Evolutionary conservation across 108 stramenopile species (phyloP).

Genomic region (Nitzschia inconspicua): DNA sequence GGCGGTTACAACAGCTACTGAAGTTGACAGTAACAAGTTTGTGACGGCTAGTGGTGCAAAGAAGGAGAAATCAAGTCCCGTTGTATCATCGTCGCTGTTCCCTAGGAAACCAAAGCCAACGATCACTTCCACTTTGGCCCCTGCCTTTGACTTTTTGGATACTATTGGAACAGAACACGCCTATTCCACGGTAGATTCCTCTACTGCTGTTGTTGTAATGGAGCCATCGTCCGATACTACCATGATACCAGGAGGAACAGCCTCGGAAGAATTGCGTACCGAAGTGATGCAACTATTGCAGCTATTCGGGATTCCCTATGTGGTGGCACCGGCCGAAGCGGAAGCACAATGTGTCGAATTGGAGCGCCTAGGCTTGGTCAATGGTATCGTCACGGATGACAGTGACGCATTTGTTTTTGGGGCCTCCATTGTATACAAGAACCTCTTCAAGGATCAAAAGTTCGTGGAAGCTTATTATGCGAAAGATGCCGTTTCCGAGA

Average conservation of each 20-base stretch:
- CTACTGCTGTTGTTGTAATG: too few relatives aligned
- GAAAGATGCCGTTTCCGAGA: slow-evolving; percentile 77
- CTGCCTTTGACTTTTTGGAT: too few relatives aligned
- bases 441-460: slow-evolving; percentile 95
- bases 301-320: slow-evolving; percentile 94
- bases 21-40: too few relatives aligned
- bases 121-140: too few relatives aligned
- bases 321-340: slow-evolving; percentile 97
- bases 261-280: slow-evolving; percentile 94
- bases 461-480: slow-evolving; percentile 93
- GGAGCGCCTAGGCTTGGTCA: slow-evolving; percentile 86
- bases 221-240: too few relatives aligned
- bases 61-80: too few relatives aligned
- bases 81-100: too few relatives aligned
- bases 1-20: too few relatives aligned
- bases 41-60: too few relatives aligned
- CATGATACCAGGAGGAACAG: slow-evolving; percentile 41
- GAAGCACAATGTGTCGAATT: slow-evolving; percentile 95
- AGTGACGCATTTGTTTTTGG: slow-evolving; percentile 98
- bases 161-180: too few relatives aligned
- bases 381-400: slow-evolving; percentile 98
- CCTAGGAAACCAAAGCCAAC: too few relatives aligned
- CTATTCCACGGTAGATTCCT: too few relatives aligned
- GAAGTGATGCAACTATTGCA: slow-evolving; percentile 86
- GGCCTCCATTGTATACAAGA: slow-evolving; percentile 80